Percentiles rank a stretch among this genome's conserved stretches.
Evolutionary conservation across 2,329 filamentous ascomycete genomes (phyloP).

Genomic region (Apiospora arundinis): DNA sequence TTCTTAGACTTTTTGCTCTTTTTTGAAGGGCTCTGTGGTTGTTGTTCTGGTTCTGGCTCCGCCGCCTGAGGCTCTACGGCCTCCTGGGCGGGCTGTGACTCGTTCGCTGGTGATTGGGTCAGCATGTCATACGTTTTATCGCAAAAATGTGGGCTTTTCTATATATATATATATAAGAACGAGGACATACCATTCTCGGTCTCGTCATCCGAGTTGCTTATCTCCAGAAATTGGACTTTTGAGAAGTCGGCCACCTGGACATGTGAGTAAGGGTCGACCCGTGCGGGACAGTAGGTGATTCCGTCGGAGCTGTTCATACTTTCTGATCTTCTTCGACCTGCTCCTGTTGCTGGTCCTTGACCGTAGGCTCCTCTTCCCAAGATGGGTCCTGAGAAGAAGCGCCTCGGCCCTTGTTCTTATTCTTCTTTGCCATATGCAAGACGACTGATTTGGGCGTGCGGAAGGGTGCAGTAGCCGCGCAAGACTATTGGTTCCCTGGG

Average conservation of each 20-base stretch:
- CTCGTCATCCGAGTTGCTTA: slow-evolving; percentile 24
- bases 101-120: slow-evolving; percentile 17
- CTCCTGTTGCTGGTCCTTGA: slow-evolving; percentile 12
- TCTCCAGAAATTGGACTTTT: slow-evolving; percentile 24
- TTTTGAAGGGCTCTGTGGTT: slow-evolving; percentile 1
- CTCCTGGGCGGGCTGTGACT: not conserved
- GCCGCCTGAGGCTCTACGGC: not conserved
- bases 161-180: not conserved
- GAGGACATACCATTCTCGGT: slow-evolving; percentile 25
- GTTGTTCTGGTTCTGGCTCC: not conserved
- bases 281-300: slow-evolving; percentile 25
- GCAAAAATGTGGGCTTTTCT: not conserved
- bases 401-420: slow-evolving; percentile 18
- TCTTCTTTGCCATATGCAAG: slow-evolving; percentile 24
- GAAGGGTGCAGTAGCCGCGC: slow-evolving; percentile 22
- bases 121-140: slow-evolving; percentile 3
- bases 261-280: slow-evolving; percentile 25
- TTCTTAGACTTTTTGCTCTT: slow-evolving; percentile 27
- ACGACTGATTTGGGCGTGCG: slow-evolving; percentile 20
- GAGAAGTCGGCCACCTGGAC: slow-evolving; percentile 29
- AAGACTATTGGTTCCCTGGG: slow-evolving; percentile 19
- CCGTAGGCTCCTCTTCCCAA: slow-evolving; percentile 21
- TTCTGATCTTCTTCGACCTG: slow-evolving; percentile 23
- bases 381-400: slow-evolving; percentile 16
- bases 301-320: slow-evolving; percentile 27